A percentile compares a stretch with the other conserved stretches of the same genome.
These are phyloP conservation scores for Scedosporium boydii DNA, from an alignment of 2,329 filamentous ascomycete genomes.

Conservation along the genomic window DNA sequence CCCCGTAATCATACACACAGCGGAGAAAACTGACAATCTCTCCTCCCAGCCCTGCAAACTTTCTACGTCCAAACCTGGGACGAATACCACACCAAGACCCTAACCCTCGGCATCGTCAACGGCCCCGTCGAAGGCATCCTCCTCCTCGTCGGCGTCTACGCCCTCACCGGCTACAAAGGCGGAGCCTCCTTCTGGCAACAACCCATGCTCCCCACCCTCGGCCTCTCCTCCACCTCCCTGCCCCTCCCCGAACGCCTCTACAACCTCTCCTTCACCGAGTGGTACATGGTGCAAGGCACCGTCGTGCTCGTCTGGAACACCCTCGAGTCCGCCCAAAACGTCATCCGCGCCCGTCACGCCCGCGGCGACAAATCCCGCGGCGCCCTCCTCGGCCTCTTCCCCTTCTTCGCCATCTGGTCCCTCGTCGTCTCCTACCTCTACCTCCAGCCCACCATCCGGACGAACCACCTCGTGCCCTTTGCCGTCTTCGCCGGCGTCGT, in stretches of 20 bases:
- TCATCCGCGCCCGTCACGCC: conserved; percentile 68
- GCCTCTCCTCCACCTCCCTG: conserved; percentile 44
- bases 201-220: conserved; percentile 62
- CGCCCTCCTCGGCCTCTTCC: conserved; percentile 73
- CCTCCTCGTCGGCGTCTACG: conserved; percentile 72
- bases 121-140: conserved; percentile 93
- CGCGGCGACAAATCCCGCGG: conserved; percentile 63
- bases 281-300: conserved; percentile 82
- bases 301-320: conserved; percentile 81
- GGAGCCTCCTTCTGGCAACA: conserved; percentile 91
- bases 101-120: conserved; percentile 85
- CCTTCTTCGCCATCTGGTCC: conserved; percentile 70
- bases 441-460: conserved; percentile 75
- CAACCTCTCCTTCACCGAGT: conserved; percentile 77
- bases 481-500: conserved; percentile 78
- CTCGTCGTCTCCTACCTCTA: conserved; percentile 71
- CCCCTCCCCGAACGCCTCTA: conserved; percentile 61
- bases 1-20: background rate
- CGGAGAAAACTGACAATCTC: conserved; percentile 7
- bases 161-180: conserved; percentile 73
- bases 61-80: conserved; percentile 99
- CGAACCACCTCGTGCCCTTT: conserved; percentile 81
- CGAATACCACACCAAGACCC: conserved; percentile 94
- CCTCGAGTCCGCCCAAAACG: conserved; percentile 67
- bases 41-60: conserved; percentile 63